These are phyloP conservation scores for Candida qinlingensis DNA, from an alignment of 805 yeast species.

Conservation along the genomic window DNA sequence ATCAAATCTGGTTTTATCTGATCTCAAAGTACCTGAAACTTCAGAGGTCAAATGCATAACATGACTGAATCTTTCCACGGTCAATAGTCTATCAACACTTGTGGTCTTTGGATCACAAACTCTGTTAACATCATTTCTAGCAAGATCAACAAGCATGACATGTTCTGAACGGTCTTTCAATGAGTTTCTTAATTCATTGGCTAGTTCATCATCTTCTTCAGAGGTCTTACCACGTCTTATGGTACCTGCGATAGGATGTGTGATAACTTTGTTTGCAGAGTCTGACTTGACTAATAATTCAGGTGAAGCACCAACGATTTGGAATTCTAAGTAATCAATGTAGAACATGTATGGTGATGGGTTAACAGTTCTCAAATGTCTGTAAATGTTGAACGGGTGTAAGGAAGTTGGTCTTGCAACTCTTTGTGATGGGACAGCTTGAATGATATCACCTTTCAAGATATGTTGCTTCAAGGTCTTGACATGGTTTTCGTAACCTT, in stretches of 20 bases:
- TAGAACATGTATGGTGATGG: slow-evolving; percentile 97
- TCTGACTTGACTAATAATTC: slow-evolving; percentile 87
- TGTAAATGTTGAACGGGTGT: slow-evolving; percentile 94
- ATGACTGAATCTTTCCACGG: slow-evolving; percentile 91
- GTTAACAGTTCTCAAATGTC: slow-evolving; percentile 90
- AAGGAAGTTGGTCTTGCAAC: slow-evolving; percentile 91
- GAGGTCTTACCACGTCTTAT: slow-evolving; percentile 83
- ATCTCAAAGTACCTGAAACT: slow-evolving; percentile 85
- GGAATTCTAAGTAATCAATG: slow-evolving; percentile 87
- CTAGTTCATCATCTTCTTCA: slow-evolving; percentile 86
- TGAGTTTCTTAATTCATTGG: slow-evolving; percentile 65
- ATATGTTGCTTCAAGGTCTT: slow-evolving; percentile 71
- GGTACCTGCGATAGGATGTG: slow-evolving; percentile 99
- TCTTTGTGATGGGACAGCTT: slow-evolving; percentile 97
- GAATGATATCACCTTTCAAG: slow-evolving; percentile 88
- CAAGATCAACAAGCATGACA: slow-evolving; percentile 96
- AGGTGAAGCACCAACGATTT: slow-evolving; percentile 96
- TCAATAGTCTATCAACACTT: slow-evolving; percentile 79
- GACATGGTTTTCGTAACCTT: slow-evolving; percentile 88
- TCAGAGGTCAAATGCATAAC: slow-evolving; percentile 96
- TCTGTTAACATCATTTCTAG: slow-evolving; percentile 92
- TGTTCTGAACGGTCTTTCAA: slow-evolving; percentile 96
- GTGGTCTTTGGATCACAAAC: slow-evolving; percentile 87
- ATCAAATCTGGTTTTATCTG: slow-evolving; percentile 85
- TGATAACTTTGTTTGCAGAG: slow-evolving; percentile 62